Conservation (phyloP, 2,329 filamentous ascomycete species). For the Aspergillus udagawae region DNA sequence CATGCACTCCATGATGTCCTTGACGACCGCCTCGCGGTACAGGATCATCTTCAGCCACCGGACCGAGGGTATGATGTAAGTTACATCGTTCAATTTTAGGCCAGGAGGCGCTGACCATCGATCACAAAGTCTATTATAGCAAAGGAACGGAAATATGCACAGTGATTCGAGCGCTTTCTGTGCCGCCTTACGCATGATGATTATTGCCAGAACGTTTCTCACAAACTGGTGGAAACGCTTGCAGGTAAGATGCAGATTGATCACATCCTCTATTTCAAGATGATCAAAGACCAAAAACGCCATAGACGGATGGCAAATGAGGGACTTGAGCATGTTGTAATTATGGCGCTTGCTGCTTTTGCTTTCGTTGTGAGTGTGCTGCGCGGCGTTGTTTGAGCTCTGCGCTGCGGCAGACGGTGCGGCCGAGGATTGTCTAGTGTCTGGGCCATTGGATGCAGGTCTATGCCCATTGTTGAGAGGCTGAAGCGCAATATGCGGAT, state of each 20-base stretch:
- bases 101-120: constrained; percentile 52
- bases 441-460: background rate
- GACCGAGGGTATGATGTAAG: constrained; percentile 54
- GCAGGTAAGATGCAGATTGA: constrained; percentile 63
- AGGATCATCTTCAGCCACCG: constrained; percentile 66
- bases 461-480: background rate
- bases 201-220: constrained; percentile 56
- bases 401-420: background rate
- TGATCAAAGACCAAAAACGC: constrained; percentile 53
- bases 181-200: constrained; percentile 54
- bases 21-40: constrained; percentile 53
- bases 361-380: background rate
- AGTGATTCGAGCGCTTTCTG: constrained; percentile 54
- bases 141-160: constrained; percentile 57
- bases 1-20: constrained; percentile 61
- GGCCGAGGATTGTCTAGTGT: background rate
- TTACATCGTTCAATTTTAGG: constrained; percentile 16
- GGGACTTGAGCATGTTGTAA: constrained; percentile 10
- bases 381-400: background rate
- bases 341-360: background rate
- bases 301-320: constrained; percentile 43
- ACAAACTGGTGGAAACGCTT: constrained; percentile 59
- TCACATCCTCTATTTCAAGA: constrained; percentile 53
- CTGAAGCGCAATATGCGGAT: background rate
- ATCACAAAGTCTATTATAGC: constrained; percentile 56